Evolutionary conservation across 257 asterid species (phyloP).

Genomic region (Solanum sejunctum): DNA sequence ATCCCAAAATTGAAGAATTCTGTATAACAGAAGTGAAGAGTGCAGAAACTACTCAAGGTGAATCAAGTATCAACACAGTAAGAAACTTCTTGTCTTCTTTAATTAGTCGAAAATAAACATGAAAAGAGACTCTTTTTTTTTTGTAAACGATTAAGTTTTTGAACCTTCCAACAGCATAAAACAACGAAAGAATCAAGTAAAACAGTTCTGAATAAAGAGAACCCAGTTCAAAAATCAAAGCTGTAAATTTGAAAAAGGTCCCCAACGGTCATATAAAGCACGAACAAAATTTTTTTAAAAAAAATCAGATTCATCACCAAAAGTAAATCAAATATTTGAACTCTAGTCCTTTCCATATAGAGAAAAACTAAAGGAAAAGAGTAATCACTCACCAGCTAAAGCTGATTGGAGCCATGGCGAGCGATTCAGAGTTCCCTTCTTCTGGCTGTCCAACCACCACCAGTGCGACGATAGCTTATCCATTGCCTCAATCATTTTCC

Average conservation of each 20-base stretch:
- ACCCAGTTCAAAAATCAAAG: neutral
- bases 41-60: neutral
- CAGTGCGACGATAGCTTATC: conserved; percentile 40
- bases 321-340: neutral
- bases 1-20: neutral
- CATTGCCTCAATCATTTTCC: conserved; percentile 28
- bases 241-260: neutral
- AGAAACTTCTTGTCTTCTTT: neutral
- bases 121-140: neutral
- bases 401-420: conserved; percentile 88
- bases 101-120: neutral
- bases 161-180: neutral
- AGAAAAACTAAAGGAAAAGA: neutral
- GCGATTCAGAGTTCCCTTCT: conserved; percentile 24
- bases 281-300: neutral
- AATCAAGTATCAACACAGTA: neutral
- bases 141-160: neutral
- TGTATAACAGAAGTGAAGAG: neutral
- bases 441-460: conserved; percentile 86
- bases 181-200: neutral
- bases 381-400: conserved; percentile 37
- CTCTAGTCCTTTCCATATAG: neutral
- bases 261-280: neutral
- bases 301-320: neutral
- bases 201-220: neutral